Evolutionary conservation across 2,329 filamentous ascomycete species (phyloP), one percentile per base, ranked within the genome.

Genomic region (Phoma sp.): DNA sequence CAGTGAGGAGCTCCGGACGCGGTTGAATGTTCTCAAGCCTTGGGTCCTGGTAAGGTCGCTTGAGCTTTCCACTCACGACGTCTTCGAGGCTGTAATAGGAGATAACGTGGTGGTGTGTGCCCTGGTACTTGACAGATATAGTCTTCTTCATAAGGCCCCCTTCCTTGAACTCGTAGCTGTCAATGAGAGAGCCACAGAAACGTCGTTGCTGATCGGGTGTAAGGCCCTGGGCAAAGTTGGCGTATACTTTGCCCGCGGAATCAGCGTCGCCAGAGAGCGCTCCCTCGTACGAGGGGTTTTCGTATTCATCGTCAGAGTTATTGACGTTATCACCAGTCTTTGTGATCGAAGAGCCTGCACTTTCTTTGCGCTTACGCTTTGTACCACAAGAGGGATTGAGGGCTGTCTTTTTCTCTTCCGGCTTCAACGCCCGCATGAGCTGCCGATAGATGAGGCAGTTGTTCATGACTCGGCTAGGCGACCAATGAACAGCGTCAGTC

Each of bases 401-500:
- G 3, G 71, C 69, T 1, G 67, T 63, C 55, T 69, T 72, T 55
- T 74, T 75, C 49, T 75, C 72, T 38, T 73, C 71, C 4, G 72
- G 71, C 46, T 71, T 72, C 24, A 72, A 48, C 3, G 71, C 71
- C 29, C 71, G 67, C 10, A 70, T 67, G 3, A 96, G 82, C 72
- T 96, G 90, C 27, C 91, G 86, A 68, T 96, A 96, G 62, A 96
- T 85, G 38, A 96, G 82, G 65, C 91, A 96, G 70, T 95, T 95
- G 54, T 88, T 89, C 42, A 93, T 80, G 42, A 96, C 93, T 13
- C 89, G 87, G 73, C 88, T 96, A 0, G 93, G 93, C 64, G 90
- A 96, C 93, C 93, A 97, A 6, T 89, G 88, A 9, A 93, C 86
- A 11, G 93, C 92, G 64, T 97, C 93, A 0, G 92, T 96, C 93